These are phyloP conservation scores for Cladorrhinum sp. DNA, from an alignment of 2,329 filamentous ascomycete species.

Conservation along the genomic window DNA sequence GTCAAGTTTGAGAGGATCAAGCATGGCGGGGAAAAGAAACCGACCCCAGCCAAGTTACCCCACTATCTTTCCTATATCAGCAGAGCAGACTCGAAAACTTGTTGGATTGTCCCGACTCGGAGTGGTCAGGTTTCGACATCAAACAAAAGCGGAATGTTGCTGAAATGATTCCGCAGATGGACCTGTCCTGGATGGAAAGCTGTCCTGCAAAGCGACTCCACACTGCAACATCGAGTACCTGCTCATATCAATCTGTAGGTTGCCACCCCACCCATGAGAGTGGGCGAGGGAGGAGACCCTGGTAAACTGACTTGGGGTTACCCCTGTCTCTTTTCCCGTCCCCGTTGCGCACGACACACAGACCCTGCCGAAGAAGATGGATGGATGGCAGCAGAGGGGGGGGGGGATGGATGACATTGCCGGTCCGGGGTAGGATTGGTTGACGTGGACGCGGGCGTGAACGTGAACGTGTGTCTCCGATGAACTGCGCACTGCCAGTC, in stretches of 20 bases:
- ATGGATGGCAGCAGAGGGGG: not conserved
- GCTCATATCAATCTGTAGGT: conserved; percentile 1
- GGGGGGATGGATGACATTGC: not conserved
- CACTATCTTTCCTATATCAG: not conserved
- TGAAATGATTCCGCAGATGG: conserved; percentile 5
- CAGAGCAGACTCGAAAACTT: not conserved
- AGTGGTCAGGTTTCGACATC: not conserved
- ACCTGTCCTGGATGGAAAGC: conserved; percentile 3
- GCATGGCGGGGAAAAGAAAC: not conserved
- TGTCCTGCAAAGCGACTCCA: conserved; percentile 8
- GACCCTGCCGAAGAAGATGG: conserved; percentile 1
- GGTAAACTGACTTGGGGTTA: not conserved
- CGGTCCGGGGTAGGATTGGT: not conserved
- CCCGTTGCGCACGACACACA: conserved; percentile 7
- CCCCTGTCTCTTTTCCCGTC: conserved; percentile 3
- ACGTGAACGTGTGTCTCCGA: not conserved
- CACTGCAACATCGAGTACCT: conserved; percentile 9
- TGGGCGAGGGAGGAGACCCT: conserved; percentile 5
- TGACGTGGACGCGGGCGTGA: not conserved
- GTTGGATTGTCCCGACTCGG: not conserved
- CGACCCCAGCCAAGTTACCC: not conserved
- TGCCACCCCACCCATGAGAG: conserved; percentile 7
- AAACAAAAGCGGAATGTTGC: not conserved
- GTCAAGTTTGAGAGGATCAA: not conserved
- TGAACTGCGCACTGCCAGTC: conserved; percentile 3